A percentile compares a stretch with the other conserved stretches of the same genome.
Conservation (phyloP, 2,329 filamentous ascomycete genomes). For the Beauveria varroae region DNA sequence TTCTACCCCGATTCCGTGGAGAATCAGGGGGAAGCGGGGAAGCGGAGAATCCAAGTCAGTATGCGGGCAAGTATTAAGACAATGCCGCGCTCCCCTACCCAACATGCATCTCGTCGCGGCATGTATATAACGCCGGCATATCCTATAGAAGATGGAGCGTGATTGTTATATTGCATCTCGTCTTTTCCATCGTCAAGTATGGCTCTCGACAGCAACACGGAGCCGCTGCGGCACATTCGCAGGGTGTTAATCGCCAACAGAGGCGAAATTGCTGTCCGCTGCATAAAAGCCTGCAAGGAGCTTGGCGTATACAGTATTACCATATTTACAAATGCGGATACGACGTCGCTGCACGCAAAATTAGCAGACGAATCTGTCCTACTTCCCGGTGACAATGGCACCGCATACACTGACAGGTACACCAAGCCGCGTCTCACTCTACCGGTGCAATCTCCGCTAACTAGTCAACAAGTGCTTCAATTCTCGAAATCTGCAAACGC, state of each 20-base stretch:
- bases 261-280: constrained; percentile 49
- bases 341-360: constrained; percentile 44
- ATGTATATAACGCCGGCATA: not conserved
- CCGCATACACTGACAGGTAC: constrained; percentile 12
- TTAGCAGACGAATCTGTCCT: constrained; percentile 45
- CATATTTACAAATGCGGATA: constrained; percentile 49
- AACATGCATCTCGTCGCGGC: not conserved
- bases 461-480: not conserved
- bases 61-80: not conserved
- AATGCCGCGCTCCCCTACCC: not conserved
- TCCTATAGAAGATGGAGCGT: no score
- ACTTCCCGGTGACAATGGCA: constrained; percentile 10
- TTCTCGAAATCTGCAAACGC: constrained; percentile 29
- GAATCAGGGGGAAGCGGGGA: not conserved
- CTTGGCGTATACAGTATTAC: constrained; percentile 42
- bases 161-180: not conserved
- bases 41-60: not conserved
- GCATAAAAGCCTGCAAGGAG: constrained; percentile 37
- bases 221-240: not conserved
- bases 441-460: not conserved
- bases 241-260: constrained; percentile 49
- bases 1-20: not conserved
- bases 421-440: no score
- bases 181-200: not conserved
- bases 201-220: constrained; percentile 28